phyloP scores from a whole-genome alignment of 2,329 filamentous ascomycete genomes.

The Microdochium paspali region DNA sequence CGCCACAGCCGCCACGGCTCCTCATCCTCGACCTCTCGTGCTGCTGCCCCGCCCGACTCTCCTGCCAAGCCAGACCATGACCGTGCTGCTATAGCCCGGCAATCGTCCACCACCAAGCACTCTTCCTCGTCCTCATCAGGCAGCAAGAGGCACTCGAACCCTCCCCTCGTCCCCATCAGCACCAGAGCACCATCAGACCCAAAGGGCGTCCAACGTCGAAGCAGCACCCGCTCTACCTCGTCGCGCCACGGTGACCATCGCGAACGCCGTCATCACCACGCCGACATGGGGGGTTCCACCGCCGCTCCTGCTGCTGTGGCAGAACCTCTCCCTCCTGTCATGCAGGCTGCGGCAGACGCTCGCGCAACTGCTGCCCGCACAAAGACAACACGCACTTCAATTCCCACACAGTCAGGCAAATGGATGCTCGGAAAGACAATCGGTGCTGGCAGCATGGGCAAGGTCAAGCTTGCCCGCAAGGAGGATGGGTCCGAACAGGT shows the following conservation, averaged over 20 bases:
- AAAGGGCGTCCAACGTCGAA: constrained; percentile 30
- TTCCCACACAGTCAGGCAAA: constrained; percentile 81
- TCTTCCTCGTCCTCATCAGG: not conserved
- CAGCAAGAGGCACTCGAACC: not conserved
- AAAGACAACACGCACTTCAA: constrained; percentile 63
- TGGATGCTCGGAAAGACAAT: constrained; percentile 97
- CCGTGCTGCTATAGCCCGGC: not conserved
- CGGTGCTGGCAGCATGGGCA: constrained; percentile 96
- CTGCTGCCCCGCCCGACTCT: not conserved
- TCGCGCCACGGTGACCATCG: not conserved
- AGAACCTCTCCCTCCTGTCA: constrained; percentile 38
- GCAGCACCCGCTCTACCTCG: constrained; percentile 37
- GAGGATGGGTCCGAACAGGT: constrained; percentile 87
- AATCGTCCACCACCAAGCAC: not conserved
- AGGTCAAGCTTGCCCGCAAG: constrained; percentile 92
- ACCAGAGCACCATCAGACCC: not conserved
- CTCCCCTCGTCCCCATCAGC: not conserved
- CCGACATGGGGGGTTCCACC: constrained; percentile 38
- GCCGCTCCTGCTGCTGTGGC: constrained; percentile 37
- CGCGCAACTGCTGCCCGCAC: constrained; percentile 39
- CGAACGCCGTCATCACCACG: constrained; percentile 15
- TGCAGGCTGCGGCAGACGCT: constrained; percentile 31
- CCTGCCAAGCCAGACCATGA: not conserved
- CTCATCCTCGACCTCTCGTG: not conserved
- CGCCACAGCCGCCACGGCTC: not conserved